Percentiles rank a stretch among this genome's conserved stretches.
Evolutionary conservation across 108 stramenopile species (phyloP).

Genomic region (Cyclotella distinguenda): DNA sequence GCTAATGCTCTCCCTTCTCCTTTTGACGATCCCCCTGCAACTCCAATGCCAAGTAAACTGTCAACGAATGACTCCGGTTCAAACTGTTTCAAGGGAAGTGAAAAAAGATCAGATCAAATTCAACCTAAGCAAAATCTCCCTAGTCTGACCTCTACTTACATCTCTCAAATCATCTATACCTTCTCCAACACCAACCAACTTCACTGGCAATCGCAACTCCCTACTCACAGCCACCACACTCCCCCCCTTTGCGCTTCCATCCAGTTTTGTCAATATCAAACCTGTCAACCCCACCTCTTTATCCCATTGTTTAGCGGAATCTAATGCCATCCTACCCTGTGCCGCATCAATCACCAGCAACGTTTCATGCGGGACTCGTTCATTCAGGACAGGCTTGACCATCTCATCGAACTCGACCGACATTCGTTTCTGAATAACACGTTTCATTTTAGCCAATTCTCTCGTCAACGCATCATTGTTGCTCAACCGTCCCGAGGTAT

Average conservation of each 20-base stretch:
- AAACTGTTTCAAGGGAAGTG: constrained; percentile 51
- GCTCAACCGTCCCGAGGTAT: constrained; percentile 89
- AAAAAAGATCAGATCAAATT: neutral
- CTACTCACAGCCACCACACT: constrained; percentile 89
- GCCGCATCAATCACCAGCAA: constrained; percentile 93
- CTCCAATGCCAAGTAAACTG: constrained; percentile 79
- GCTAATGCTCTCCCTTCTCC: constrained; percentile 68
- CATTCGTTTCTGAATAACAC: constrained; percentile 80
- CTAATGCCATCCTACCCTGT: constrained; percentile 93
- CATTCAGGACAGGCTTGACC: constrained; percentile 56
- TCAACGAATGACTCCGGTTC: constrained; percentile 81
- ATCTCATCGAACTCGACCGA: constrained; percentile 50
- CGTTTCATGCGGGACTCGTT: constrained; percentile 85
- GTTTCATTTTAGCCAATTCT: constrained; percentile 89
- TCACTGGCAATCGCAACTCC: constrained; percentile 93
- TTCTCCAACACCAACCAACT: constrained; percentile 95
- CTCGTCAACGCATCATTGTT: constrained; percentile 90
- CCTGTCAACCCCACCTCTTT: constrained; percentile 89
- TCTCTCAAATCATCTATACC: constrained; percentile 82
- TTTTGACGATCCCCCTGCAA: constrained; percentile 49
- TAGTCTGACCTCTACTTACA: constrained; percentile 50
- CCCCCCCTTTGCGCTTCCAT: constrained; percentile 92
- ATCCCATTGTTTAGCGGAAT: constrained; percentile 87
- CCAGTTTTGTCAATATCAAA: constrained; percentile 91
- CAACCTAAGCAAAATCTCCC: neutral